Evolutionary conservation across 306 rosid species (phyloP).

Genomic region (Trifolium fragiferum): DNA sequence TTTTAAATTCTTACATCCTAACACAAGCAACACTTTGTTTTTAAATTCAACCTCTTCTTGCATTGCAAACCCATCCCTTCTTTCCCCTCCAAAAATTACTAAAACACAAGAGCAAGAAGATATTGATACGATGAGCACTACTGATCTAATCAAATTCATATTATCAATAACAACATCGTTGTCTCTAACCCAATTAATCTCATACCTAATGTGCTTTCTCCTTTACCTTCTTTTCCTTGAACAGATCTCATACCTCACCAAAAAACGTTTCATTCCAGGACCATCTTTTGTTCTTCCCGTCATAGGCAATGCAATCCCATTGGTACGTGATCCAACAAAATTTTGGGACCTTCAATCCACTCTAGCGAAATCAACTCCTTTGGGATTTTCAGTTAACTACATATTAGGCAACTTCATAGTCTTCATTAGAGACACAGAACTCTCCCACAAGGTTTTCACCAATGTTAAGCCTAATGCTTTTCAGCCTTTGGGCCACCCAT

Average conservation of each 20-base stretch:
- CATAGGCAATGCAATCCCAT: slow-evolving; percentile 70
- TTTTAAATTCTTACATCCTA: too few species aligned
- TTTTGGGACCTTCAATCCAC: slow-evolving; percentile 82
- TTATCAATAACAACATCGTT: not conserved
- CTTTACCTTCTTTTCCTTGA: slow-evolving; percentile 57
- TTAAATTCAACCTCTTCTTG: not conserved
- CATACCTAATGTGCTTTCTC: slow-evolving; percentile 50
- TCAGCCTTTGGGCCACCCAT: slow-evolving; percentile 83
- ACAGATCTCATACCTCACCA: slow-evolving; percentile 67
- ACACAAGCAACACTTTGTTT: not conserved
- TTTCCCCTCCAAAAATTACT: too few species aligned
- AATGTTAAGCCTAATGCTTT: slow-evolving; percentile 84
- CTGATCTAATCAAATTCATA: not conserved
- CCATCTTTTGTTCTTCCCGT: slow-evolving; percentile 68
- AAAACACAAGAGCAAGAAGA: not conserved
- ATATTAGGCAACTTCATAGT: slow-evolving; percentile 73
- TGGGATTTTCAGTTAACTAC: slow-evolving; percentile 76
- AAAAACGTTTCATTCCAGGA: slow-evolving; percentile 65
- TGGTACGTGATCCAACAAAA: slow-evolving; percentile 62
- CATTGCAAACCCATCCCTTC: not conserved
- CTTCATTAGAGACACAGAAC: slow-evolving; percentile 78
- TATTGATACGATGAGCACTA: not conserved
- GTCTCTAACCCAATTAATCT: slow-evolving; percentile 34
- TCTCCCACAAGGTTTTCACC: slow-evolving; percentile 78
- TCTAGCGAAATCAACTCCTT: slow-evolving; percentile 52